Evolutionary conservation across 2,329 filamentous ascomycete genomes (phyloP), one percentile per base, ranked within the genome.

Genomic region (Capronia americana): DNA sequence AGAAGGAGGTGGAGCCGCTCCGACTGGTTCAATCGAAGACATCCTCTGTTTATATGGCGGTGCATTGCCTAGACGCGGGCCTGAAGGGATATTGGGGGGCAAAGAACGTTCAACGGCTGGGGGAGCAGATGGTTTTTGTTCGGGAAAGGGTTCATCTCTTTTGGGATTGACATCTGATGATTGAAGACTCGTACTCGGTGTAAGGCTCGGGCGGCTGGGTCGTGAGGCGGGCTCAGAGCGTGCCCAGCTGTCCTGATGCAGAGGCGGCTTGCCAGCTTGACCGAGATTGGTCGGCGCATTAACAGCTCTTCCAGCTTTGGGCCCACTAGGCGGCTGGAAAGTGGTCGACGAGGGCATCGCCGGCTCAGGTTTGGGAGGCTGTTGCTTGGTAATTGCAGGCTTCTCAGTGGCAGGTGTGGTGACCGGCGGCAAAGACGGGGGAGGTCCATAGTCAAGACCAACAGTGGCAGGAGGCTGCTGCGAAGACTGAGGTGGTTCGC

Each of bases 311-410:
- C 78, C 77, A 10, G 79, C 80, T 66, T 80, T 81, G 8, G 80
- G 80, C 11, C 77, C 79, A 8, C 79, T 82, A 11, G 80, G 80
- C 12, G 79, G 78, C 32, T 79, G 77, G 44, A 77, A 74, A 1
- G 72, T 58, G 3, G 70, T 67, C 26, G 63, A 58, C 17, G 65
- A 50, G 26, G 30, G 59, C 12, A 55, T 34, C n/a, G 56, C 12
- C 12, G 61, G 57, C 12, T 68, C 65, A 10, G 50, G 20, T 57
- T 69, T 71, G 20, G 50, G 20, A 54, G 67, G 24, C 46, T 57
- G 66, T 10, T 63, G 56, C 53, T 64, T 63, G 3, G 28, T 23
- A 10, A 54, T 10, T 14, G 65, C 38, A 11, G 65, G 57, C 41
- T 69, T 71, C 28, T 70, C 70, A 8, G 63, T 11, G 2, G 58